Evolutionary conservation across 2,329 filamentous ascomycete species (phyloP), one percentile per base, ranked within the genome.

Genomic region (Cladophialophora immunda): DNA sequence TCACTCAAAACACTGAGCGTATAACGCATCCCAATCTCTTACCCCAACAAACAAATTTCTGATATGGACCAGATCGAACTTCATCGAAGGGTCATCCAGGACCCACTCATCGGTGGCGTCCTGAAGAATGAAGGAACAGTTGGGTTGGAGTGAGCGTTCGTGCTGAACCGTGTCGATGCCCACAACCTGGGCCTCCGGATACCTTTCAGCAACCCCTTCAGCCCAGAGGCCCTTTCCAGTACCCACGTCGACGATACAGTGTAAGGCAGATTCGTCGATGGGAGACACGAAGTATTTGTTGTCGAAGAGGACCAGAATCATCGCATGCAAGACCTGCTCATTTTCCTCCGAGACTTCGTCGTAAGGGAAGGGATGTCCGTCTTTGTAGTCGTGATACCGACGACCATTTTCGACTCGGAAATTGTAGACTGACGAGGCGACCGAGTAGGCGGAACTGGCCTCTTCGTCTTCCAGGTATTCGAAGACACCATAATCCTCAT

Each of bases 11-110:
- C 73, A 75, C 58, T 78, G 73, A 56, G 74, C 69, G 67, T 80
- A 79, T 30, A 80, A 68, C 13, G 68, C 70, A 30, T 70, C 63
- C 76, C 77, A 79, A 59, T 78, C 76, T 13, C 68, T 74, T 27
- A 79, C 71, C 25, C 72, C 74, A n/a, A 75, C 78, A 64, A 78
- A 78, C 52, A 80, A 54, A 15, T 70, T 75, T 52, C 80, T 76
- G n/a, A 79, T 75, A 66, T 82, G 80, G 22, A 83, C 76, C 61
- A 82, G 75, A 65, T 83, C 80, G 66, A 83, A 82, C 25, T 70
- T 74, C 30, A 73, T 70, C 19, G 70, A 65, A 22, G 73, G 67
- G 41, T 75, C 70, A n/a, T 73, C 66, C 56, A 78, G 75, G 2
- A 76, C 70, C 78, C 78, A 80, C 62, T 75, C 73, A 25, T 76